Base-by-base conservation (phyloP, 208 protist species). In the Acanthamoeba healyi region DNA sequence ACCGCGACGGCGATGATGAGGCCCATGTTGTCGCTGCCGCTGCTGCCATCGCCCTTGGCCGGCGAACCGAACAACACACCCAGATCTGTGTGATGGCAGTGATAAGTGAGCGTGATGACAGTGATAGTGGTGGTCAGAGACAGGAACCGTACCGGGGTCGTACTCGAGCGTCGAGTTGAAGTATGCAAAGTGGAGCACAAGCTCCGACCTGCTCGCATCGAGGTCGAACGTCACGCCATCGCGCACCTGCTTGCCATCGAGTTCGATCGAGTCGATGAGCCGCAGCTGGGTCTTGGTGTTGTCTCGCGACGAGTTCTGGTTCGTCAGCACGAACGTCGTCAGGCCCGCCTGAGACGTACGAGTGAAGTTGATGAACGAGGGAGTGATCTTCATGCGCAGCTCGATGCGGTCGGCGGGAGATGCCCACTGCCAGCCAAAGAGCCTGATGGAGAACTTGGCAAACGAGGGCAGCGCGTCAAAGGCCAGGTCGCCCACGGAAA, bases 341-440 rank as follows among this genome's bases (percentile, higher is more conserved):
- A 79, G 5, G 32, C 67, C 67, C 36, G 36, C 22, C 38, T 38
- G 0, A 2, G 67, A 36, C 14, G 67, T 79, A 36, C 67, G 32
- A 2, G n/a, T 38, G 34, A 79, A 38, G 36, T 38, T 12, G 38
- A 9, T 4, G 36, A 79, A 79, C 6, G 67, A 26, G 2, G 67
- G 67, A 9, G 42, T 79, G 67, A 79, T 79, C 67, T 79, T 79
- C 67, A 79, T 79, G 26, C 67, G 32, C 67, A 79, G n/a, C 38
- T 79, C 67, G 67, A 79, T 79, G n/a, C 38, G 32, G 36, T 79
- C 67, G 32, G 67, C 38, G 6, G 19, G 32, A 7, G 67, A 38
- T 7, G 14, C 38, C 67, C 67, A 79, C 34, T 5, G 36, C 67
- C 67, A 79, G 26, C 6, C 6, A 19, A 38, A 79, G 17, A 79